Evolutionary conservation across 2,329 filamentous ascomycete genomes (phyloP), one percentile per base, ranked within the genome.

Genomic region (Monilinia vaccinii-corymbosi): DNA sequence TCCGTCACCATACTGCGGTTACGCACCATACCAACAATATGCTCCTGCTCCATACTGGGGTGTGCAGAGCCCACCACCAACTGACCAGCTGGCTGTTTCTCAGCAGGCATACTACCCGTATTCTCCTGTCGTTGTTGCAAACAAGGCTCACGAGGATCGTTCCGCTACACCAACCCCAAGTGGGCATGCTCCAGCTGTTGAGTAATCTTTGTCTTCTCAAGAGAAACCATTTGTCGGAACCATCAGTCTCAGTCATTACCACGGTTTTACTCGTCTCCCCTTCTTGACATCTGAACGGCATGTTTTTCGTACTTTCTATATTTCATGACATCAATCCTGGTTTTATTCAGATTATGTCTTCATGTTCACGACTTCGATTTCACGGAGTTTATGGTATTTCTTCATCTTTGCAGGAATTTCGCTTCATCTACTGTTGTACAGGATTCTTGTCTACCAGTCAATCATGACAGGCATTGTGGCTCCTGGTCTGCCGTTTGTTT

Each of bases 81-180:
- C 58, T 23, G 55, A 51, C 34, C 55, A 61, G 21, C 57, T 60
- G 28, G n/a, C 52, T 56, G 57, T 59, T 14, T 38, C 32, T 18
- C 23, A 61, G 6, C 23, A 51, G 48, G 38, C 25, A 25, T 60
- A 49, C 31, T 61, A 62, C 50, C 56, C 58, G 11, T 66, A 63
- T 47, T 51, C 61, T 18, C 56, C 60, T 45, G 32, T 56, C 18
- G 23, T 31, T 51, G 34, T 59, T 62, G 48, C 50, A 34, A 46
- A 32, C 31, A 46, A 45, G 49, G 49, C 21, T 46, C 61, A 65
- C 4, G 64, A 68, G 31, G 67, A 68, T 36, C 66, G 67, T 11
- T 67, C 67, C 8, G 47, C 60, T 23, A 68, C 67, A 34, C 68
- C 68, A 40, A 70, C 65, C 31, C 64, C 66, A 51, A 61, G 53